Evolutionary conservation across 768 basidiomycete genomes (phyloP).

Genomic region (Lactarius psammicola): DNA sequence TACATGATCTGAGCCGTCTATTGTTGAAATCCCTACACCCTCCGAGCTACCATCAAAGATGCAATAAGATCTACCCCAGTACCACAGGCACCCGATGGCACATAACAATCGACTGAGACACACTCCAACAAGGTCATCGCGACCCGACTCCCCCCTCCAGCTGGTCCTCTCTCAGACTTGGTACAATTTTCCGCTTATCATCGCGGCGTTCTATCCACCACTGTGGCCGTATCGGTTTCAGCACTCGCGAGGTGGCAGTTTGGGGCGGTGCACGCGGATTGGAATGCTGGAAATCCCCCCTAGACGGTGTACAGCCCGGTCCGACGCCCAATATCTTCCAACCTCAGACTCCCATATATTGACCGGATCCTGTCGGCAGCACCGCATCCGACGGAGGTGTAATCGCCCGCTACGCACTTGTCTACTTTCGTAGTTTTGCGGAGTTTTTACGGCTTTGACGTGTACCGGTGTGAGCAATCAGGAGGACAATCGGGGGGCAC

Average conservation of each 20-base stretch:
- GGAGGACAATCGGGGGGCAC: not conserved
- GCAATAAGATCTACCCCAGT: slow-evolving; percentile 36
- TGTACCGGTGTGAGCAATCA: not conserved
- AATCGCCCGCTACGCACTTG: not conserved
- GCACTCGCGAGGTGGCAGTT: slow-evolving; percentile 60
- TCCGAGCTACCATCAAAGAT: slow-evolving; percentile 39
- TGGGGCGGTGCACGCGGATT: slow-evolving; percentile 72
- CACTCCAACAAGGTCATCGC: too few relatives aligned
- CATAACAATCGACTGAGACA: slow-evolving; percentile 49
- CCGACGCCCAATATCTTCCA: slow-evolving; percentile 26
- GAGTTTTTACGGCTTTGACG: not conserved
- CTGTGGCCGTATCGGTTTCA: slow-evolving; percentile 76
- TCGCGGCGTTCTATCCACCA: slow-evolving; percentile 71
- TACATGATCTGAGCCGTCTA: slow-evolving; percentile 43
- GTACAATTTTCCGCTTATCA: slow-evolving; percentile 63
- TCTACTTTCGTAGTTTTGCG: too few relatives aligned
- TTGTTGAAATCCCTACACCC: slow-evolving; percentile 47
- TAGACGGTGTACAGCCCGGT: not conserved
- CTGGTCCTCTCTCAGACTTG: slow-evolving; percentile 65
- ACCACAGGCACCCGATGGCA: slow-evolving; percentile 38
- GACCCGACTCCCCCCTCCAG: slow-evolving; percentile 58
- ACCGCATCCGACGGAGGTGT: not conserved
- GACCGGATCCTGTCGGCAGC: slow-evolving; percentile 2
- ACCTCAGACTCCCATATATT: slow-evolving; percentile 24
- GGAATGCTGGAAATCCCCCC: slow-evolving; percentile 40